phyloP scores from a whole-genome alignment of 83 land plant species.

The Picea abies region DNA sequence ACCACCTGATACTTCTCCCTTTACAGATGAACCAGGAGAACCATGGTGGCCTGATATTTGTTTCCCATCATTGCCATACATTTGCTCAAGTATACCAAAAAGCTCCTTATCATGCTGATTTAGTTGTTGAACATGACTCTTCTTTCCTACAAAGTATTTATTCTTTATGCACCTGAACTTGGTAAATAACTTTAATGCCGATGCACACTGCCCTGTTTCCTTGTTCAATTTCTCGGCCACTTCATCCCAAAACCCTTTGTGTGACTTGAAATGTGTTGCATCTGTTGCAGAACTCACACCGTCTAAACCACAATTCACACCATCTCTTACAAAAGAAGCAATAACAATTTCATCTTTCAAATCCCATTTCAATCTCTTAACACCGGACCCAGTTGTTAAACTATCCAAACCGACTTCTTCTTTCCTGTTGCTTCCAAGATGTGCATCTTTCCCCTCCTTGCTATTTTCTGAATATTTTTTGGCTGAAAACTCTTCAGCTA shows the following conservation, averaged over 20 bases:
- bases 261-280: not conserved
- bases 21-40: too few relatives aligned
- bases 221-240: not conserved
- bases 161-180: not conserved
- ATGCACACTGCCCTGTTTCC: not conserved
- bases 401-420: too few relatives aligned
- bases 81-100: constrained; percentile 1
- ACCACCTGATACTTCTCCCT: too few relatives aligned
- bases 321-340: constrained; percentile 6
- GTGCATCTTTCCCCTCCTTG: too few relatives aligned
- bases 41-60: not conserved
- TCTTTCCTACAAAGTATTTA: not conserved
- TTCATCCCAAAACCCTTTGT: not conserved
- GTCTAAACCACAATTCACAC: not conserved
- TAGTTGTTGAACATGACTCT: not conserved
- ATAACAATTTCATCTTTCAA: constrained; percentile 10
- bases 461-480: too few relatives aligned
- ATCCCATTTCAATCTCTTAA: not conserved
- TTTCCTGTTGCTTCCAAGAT: too few relatives aligned
- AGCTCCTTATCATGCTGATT: not conserved
- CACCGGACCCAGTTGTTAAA: too few relatives aligned
- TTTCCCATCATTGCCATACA: constrained; percentile 1
- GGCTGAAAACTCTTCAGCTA: too few relatives aligned
- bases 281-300: not conserved
- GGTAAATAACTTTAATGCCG: not conserved